These are phyloP conservation scores for Tolypocladium ovalisporum DNA, from an alignment of 2,329 filamentous ascomycete genomes.

Conservation along the genomic window DNA sequence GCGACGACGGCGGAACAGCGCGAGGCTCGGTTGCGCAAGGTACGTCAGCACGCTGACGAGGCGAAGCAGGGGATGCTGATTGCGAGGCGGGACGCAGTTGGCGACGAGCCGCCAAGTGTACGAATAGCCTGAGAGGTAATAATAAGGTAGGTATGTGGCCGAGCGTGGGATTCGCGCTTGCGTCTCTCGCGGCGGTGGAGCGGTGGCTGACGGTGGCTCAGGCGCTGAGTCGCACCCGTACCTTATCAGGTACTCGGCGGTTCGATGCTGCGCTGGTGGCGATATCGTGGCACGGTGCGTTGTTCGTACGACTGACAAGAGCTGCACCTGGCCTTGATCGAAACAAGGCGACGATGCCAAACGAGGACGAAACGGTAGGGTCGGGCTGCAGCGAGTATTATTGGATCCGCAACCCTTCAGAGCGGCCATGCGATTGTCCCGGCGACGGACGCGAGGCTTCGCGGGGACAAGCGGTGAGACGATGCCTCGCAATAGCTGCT, in stretches of 20 bases:
- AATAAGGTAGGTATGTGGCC: no score
- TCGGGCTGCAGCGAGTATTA: neutral
- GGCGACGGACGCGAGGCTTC: neutral
- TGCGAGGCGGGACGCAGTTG: neutral
- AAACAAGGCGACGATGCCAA: neutral
- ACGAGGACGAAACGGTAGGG: neutral
- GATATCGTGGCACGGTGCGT: neutral
- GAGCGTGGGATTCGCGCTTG: neutral
- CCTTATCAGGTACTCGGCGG: no score
- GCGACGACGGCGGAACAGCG: neutral
- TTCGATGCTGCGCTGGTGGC: neutral
- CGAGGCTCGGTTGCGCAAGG: neutral
- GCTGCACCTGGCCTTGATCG: neutral
- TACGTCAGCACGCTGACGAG: no score
- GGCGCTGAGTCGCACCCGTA: neutral
- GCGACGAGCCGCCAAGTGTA: neutral
- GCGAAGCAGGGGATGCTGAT: neutral
- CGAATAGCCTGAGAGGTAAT: no score
- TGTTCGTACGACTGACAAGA: neutral
- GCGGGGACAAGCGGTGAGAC: neutral
- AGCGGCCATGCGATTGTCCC: neutral
- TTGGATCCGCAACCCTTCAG: neutral
- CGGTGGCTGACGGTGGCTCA: neutral
- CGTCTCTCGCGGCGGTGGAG: neutral
- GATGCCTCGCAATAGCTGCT: neutral